Evolutionary conservation across 306 rosid species (phyloP), one percentile per base, ranked within the genome.

Genomic region (Cicer judaicum): DNA sequence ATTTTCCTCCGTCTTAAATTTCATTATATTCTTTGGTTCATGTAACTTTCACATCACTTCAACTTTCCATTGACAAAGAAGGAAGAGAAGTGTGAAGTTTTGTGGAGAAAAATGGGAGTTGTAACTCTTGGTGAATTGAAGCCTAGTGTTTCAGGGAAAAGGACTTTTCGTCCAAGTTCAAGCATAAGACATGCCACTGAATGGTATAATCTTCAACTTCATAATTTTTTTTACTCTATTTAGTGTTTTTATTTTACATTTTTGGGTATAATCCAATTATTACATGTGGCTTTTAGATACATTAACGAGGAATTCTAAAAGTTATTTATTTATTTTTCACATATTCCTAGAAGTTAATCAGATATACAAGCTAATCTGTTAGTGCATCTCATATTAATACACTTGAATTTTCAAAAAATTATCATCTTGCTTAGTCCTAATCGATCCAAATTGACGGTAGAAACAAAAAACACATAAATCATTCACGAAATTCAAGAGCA

Each of bases 181-280:
- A 95, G 93, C 70, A 90, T 92, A 76, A 89, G 98, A 79, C 99
- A 95, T 84, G 98, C 99, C 73, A 90, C 96, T 44, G 97, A 95
- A 84, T 95, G 99, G 99, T 95, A 60, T n/a, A 86, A 76, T 79
- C 14, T 78, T 66, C 78, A 70, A 47, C 7, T 76, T 69, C 75
- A 15, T 56, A 34, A 64, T 1, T 12, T 14, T 13, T 29, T 29
- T 7, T 49, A 15, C 21, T 18, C 29, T 2, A 50, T 43, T 15
- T 29, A 29, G 5, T 29, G 36, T 3, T 29, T 29, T 3, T 29
- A 29, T 29, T 29, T 29, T 29, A 29, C 36, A 3, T 29, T 29
- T 24, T 29, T 29, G 0, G 36, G 36, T 29, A 29, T 29, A 29
- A 29, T 29, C 36, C 4, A 29, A 29, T 29, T 4, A 29, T 3